Evolutionary conservation across 495 filamentous ascomycete genomes (phyloP).

Genomic region (Neurospora sp.): DNA sequence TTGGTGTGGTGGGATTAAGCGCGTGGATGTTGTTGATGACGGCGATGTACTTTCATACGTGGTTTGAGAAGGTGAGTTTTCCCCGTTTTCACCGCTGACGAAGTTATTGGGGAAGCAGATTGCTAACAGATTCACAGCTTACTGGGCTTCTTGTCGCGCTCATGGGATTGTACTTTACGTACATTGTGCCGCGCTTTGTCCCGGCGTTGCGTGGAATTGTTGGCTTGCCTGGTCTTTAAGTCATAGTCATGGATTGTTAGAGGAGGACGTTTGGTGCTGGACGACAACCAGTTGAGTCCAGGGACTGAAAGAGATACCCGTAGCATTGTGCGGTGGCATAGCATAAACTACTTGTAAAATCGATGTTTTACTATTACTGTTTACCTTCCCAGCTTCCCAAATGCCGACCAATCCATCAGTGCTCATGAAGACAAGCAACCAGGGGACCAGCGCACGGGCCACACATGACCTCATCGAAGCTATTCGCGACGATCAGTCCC

Average conservation of each 20-base stretch:
- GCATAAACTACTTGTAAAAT: not conserved
- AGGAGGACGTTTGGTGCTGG: not conserved
- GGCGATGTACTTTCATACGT: constrained; percentile 93
- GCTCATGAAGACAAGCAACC: not conserved
- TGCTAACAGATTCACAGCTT: constrained; percentile 34
- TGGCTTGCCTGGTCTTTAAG: constrained; percentile 62
- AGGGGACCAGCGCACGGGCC: constrained; percentile 16
- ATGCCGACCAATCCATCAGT: not conserved
- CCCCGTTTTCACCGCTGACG: too few species aligned
- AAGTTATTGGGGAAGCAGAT: not conserved
- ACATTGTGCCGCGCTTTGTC: constrained; percentile 62
- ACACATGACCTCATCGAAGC: constrained; percentile 27
- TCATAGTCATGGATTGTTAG: not conserved
- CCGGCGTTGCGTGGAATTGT: constrained; percentile 53
- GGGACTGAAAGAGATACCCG: not conserved
- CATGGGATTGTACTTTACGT: constrained; percentile 57
- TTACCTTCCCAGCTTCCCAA: not conserved
- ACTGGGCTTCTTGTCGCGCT: constrained; percentile 65
- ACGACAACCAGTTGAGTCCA: not conserved
- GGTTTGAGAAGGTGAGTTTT: constrained; percentile 80
- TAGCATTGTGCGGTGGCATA: not conserved
- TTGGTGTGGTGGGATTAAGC: constrained; percentile 51
- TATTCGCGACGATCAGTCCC: constrained; percentile 8
- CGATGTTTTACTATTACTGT: not conserved
- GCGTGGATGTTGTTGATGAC: constrained; percentile 99